Evolutionary conservation across 1,284 basidiomycete species (phyloP), one percentile per base, ranked within the genome.

Genomic region (Irpex sp.): DNA sequence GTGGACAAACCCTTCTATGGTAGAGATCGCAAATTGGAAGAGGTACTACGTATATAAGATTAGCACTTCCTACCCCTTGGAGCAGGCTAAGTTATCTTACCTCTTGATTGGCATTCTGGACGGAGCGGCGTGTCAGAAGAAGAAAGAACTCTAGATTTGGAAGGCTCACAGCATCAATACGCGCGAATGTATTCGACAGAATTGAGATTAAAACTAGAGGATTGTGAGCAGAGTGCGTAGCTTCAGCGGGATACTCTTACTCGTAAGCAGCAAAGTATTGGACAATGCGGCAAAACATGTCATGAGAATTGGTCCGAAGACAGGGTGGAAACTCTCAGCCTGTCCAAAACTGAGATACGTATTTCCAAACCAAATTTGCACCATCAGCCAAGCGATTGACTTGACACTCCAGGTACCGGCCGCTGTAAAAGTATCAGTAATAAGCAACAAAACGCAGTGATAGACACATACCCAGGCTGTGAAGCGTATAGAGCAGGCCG

Each of bases 291-390:
- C 93, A 73, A 95, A 98, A 15, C 83, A 78, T 9, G 88, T 91
- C 85, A 97, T 93, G 59, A 97, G 79, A 60, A 95, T 86, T 0
- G 94, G 94, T 0, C 94, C 94, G 65, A 92, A 89, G 4, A 93
- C 65, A 1, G 91, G 91, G 73, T 96, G 93, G 75, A 96, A 96
- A 63, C 86, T 90, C 60, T 82, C 79, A 9, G 89, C 91, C 73
- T 82, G 85, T 21, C 70, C 79, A 70, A 91, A 92, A 66, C 87
- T 89, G 19, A 93, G 78, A 69, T 82, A 90, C 1, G 87, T 90
- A 70, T 90, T 92, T 1, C 91, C 93, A 66, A 92, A 92, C 91
- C 91, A 93, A 52, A 94, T 93, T 66, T 92, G 86, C 0, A 89
- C 81, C 85, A 92, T 88, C 11, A 92, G 73, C 91, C 91, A 95